Percentiles rank a stretch among this genome's conserved stretches.
phyloP scores from a whole-genome alignment of 257 asterid genomes.

The Paraleonurus japonicus region DNA sequence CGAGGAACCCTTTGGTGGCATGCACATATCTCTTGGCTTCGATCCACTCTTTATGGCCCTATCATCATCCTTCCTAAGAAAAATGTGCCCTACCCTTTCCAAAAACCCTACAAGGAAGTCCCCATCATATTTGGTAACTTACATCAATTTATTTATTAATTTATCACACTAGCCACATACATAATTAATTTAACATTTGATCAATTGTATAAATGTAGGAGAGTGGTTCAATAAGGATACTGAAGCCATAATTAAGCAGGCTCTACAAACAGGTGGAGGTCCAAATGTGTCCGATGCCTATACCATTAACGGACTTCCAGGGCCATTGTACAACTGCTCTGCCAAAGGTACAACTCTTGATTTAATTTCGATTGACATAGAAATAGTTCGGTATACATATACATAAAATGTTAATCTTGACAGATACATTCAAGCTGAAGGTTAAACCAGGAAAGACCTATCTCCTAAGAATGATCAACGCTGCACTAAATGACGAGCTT shows the following conservation, averaged over 20 bases:
- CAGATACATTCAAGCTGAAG: slow-evolving; percentile 24
- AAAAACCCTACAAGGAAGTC: slow-evolving; percentile 50
- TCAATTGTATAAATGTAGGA: neutral
- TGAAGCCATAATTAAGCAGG: slow-evolving; percentile 22
- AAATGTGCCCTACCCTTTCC: slow-evolving; percentile 51
- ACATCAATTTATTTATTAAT: neutral
- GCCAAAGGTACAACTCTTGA: neutral
- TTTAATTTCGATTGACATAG: too few species aligned
- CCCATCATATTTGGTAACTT: slow-evolving; percentile 61
- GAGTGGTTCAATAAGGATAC: slow-evolving; percentile 27
- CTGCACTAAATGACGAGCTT: slow-evolving; percentile 30
- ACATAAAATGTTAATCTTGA: too few species aligned
- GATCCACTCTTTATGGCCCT: slow-evolving; percentile 58
- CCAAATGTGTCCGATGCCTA: slow-evolving; percentile 27
- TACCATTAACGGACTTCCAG: slow-evolving; percentile 27
- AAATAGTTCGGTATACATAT: too few species aligned
- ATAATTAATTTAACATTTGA: neutral
- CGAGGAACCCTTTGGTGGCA: slow-evolving; percentile 29
- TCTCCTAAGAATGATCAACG: slow-evolving; percentile 22
- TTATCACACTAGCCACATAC: neutral
- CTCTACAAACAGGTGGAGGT: slow-evolving; percentile 22
- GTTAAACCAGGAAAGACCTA: slow-evolving; percentile 22
- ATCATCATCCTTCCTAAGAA: slow-evolving; percentile 54
- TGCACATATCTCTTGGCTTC: slow-evolving; percentile 47
- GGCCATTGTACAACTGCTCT: slow-evolving; percentile 23